Evolutionary conservation across 805 yeast genomes (phyloP), one percentile per base, ranked within the genome.

Genomic region (Clavispora phyllophila): DNA sequence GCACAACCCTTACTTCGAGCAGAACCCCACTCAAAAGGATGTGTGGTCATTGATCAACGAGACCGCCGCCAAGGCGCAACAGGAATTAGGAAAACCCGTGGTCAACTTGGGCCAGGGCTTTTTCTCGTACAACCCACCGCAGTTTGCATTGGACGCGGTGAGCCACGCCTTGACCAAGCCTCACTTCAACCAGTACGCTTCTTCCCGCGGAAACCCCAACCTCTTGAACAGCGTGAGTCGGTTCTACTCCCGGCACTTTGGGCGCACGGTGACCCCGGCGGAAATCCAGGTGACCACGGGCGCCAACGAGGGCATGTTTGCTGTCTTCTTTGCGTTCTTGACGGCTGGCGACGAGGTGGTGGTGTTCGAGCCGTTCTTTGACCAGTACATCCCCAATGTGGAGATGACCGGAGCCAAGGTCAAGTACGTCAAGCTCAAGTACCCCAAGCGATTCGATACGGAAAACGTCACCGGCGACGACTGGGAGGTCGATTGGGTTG

Each of bases 31-130:
- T 13, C 80, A 83, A 36, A 87, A 89, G 58, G 99, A 93, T 62
- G 90, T 93, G 37, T 93, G 99, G 99, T 76, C 95, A 2, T 68
- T 93, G 50, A 87, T 95, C 64, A 93, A 93, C 60, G 98, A 90
- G 57, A 84, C 99, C 2, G 97, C 98, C 0, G 95, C 95, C 3
- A 79, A 78, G 4, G 89, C 95, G 12, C 83, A 81, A 48, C 66
- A 66, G 32, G 81, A 79, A 36, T 62, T 78, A 28, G 89, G 88
- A n/a, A 74, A 84, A 54, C 85, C 87, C 41, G 80, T 91, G 43
- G 82, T 84, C 47, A 93, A 93, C 56, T 75, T 93, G 44, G 99
- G 99, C 26, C 99, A 93, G 63, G 99, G 99, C 2, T 93, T 93
- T 66, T 93, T 93, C 71, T 88, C 96, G 2, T 93, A 91, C 62